phyloP scores from a whole-genome alignment of 2,329 filamentous ascomycete genomes.

The Bipolaris cookei region DNA sequence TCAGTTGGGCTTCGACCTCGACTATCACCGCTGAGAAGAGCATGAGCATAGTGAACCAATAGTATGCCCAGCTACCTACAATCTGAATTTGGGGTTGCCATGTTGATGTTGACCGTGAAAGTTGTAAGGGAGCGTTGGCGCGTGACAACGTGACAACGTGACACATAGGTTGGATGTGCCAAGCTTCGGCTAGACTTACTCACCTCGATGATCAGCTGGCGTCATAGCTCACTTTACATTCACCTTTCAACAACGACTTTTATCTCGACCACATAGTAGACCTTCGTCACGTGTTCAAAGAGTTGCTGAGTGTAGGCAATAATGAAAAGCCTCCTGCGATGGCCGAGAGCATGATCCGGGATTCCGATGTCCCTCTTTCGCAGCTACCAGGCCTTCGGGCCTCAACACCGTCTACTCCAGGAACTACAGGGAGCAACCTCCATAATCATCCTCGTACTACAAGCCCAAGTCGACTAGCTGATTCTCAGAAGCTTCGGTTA shows the following conservation, averaged over 20 bases:
- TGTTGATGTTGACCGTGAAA: slow-evolving; percentile 4
- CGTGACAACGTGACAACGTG: slow-evolving; percentile 6
- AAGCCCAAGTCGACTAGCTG: slow-evolving; percentile 24
- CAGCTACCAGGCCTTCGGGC: slow-evolving; percentile 31
- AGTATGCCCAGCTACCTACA: neutral
- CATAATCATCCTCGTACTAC: slow-evolving; percentile 25
- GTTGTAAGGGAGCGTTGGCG: slow-evolving; percentile 5
- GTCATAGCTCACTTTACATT: slow-evolving; percentile 21
- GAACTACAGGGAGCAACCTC: slow-evolving; percentile 17
- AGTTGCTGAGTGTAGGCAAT: slow-evolving; percentile 6
- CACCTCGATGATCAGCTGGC: slow-evolving; percentile 18
- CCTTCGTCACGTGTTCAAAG: slow-evolving; percentile 21
- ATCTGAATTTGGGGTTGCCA: slow-evolving; percentile 16
- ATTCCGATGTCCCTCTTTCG: slow-evolving; percentile 27
- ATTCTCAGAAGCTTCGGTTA: slow-evolving; percentile 34
- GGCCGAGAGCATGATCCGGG: slow-evolving; percentile 36
- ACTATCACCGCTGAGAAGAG: slow-evolving; percentile 20
- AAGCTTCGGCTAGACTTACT: slow-evolving; percentile 28
- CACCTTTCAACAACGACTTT: slow-evolving; percentile 15
- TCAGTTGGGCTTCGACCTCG: slow-evolving; percentile 58
- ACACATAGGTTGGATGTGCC: slow-evolving; percentile 14
- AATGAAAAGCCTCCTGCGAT: slow-evolving; percentile 33
- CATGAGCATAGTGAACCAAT: slow-evolving; percentile 1
- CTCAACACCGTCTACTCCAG: slow-evolving; percentile 19
- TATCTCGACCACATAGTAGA: slow-evolving; percentile 13